Conservation (phyloP, 192 early-diverging fungal genomes). For the Coemansia sp. region DNA sequence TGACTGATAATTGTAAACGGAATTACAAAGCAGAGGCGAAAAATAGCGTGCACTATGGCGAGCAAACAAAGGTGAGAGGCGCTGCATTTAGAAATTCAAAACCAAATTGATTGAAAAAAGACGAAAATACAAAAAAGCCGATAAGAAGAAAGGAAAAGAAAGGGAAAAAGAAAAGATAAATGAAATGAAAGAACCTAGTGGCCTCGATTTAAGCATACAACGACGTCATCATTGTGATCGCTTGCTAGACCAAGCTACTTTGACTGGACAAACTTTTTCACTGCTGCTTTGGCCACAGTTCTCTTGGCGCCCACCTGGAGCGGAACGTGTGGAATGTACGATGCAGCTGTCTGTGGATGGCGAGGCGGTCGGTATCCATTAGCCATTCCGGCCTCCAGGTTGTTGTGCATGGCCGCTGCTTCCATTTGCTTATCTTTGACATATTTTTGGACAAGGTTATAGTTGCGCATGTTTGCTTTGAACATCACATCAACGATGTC, state of each 20-base stretch:
- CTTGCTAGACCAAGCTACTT: neutral
- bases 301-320: constrained; percentile 11
- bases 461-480: constrained; percentile 55
- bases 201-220: too few relatives aligned
- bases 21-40: neutral
- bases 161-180: neutral
- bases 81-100: neutral
- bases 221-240: too few relatives aligned
- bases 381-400: constrained; percentile 17
- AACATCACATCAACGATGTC: constrained; percentile 48
- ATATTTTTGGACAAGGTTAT: constrained; percentile 33
- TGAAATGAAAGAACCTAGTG: neutral
- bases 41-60: neutral
- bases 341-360: constrained; percentile 9
- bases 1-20: neutral
- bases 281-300: constrained; percentile 6
- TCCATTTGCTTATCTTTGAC: constrained; percentile 16
- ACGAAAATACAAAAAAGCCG: neutral
- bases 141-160: neutral
- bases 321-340: constrained; percentile 24
- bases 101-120: neutral
- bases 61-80: neutral
- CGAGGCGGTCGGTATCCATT: neutral
- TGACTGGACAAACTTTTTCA: neutral
- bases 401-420: neutral